A percentile compares a stretch with the other conserved stretches of the same genome.
Conservation (phyloP, 371 early-diverging fungal species). For the Mortierella sp. region DNA sequence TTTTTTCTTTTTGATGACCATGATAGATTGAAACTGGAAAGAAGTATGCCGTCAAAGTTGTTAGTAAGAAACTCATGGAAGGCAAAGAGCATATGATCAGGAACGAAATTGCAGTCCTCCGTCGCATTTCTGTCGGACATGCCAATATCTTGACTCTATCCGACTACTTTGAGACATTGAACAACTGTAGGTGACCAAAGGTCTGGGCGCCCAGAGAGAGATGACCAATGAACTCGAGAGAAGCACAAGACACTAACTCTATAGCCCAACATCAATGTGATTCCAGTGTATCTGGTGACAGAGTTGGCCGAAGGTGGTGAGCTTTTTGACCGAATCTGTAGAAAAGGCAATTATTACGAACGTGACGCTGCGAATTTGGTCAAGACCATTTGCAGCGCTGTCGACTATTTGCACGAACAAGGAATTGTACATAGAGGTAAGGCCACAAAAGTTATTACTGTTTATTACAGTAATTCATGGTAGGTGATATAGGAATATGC, state of each 20-base stretch:
- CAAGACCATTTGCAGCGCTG: conserved; percentile 79
- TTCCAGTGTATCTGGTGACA: conserved; percentile 88
- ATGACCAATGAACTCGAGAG: no score
- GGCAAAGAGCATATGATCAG: conserved; percentile 92
- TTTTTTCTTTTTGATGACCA: neutral
- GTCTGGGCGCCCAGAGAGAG: neutral
- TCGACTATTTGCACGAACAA: conserved; percentile 86
- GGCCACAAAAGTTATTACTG: neutral
- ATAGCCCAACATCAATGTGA: neutral
- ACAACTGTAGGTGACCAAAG: conserved; percentile 74
- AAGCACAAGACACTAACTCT: neutral
- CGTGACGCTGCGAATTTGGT: conserved; percentile 73
- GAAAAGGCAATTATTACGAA: conserved; percentile 86
- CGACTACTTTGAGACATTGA: conserved; percentile 93
- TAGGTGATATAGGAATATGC: neutral
- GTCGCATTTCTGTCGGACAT: conserved; percentile 87
- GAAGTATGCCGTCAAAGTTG: conserved; percentile 91
- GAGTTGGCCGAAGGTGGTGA: conserved; percentile 60
- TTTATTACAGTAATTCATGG: neutral
- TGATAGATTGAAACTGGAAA: conserved; percentile 83
- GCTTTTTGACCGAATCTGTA: conserved; percentile 42
- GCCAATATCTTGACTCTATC: conserved; percentile 87
- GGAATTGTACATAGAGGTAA: conserved; percentile 91
- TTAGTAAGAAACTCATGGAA: conserved; percentile 90
- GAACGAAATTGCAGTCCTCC: conserved; percentile 90